phyloP scores from a whole-genome alignment of 768 basidiomycete species.

The Hygrophorus pudorinus region DNA sequence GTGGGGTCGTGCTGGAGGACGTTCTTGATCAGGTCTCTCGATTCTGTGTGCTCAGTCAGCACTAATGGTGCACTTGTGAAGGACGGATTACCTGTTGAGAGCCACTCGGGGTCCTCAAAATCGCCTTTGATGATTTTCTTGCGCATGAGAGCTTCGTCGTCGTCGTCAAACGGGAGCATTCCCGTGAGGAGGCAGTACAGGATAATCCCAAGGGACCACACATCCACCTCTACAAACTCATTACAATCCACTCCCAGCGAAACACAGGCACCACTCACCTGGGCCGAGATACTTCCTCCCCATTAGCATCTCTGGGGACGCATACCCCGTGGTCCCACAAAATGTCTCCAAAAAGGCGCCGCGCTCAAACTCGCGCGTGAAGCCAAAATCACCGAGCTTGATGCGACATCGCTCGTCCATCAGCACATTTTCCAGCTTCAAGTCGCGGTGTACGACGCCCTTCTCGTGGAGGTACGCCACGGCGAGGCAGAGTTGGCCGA shows the following conservation, averaged over 20 bases:
- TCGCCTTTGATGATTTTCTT: slow-evolving; percentile 74
- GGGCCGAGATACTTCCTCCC: slow-evolving; percentile 86
- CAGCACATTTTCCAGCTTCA: slow-evolving; percentile 93
- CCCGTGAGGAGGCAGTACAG: slow-evolving; percentile 85
- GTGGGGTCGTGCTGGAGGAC: slow-evolving; percentile 72
- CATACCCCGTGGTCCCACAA: slow-evolving; percentile 92
- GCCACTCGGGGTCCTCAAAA: slow-evolving; percentile 90
- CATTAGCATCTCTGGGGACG: slow-evolving; percentile 85
- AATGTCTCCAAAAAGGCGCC: slow-evolving; percentile 81
- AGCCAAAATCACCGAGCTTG: slow-evolving; percentile 93
- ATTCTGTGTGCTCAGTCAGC: slow-evolving; percentile 39
- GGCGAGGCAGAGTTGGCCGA: slow-evolving; percentile 92
- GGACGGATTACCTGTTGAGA: slow-evolving; percentile 57
- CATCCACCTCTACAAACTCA: slow-evolving; percentile 85
- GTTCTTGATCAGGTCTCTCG: slow-evolving; percentile 71
- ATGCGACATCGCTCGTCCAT: slow-evolving; percentile 85
- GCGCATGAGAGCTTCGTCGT: slow-evolving; percentile 78
- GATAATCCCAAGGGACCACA: slow-evolving; percentile 93
- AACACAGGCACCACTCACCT: slow-evolving; percentile 44
- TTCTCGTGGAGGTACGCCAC: slow-evolving; percentile 88
- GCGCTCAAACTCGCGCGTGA: slow-evolving; percentile 83
- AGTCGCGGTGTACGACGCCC: slow-evolving; percentile 92
- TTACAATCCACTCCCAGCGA: too few species aligned
- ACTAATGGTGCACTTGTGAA: not conserved
- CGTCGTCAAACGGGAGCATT: slow-evolving; percentile 84